Evolutionary conservation across 2,329 filamentous ascomycete genomes (phyloP).

Genomic region (Monilinia fructicola): DNA sequence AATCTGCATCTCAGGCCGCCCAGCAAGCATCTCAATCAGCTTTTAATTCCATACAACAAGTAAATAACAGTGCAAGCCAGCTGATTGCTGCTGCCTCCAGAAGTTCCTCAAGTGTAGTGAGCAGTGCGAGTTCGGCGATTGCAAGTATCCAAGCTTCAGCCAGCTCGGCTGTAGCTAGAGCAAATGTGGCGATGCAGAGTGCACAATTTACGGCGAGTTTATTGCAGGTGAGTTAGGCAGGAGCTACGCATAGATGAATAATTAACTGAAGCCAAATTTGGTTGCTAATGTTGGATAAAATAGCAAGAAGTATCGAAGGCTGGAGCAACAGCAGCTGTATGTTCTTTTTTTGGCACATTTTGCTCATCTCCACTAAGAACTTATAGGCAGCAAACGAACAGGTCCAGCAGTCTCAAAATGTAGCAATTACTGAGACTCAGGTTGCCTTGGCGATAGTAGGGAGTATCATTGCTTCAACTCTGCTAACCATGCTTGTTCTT

Average conservation of each 20-base stretch:
- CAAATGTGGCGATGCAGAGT: slow-evolving; percentile 31
- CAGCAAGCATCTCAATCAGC: slow-evolving; percentile 33
- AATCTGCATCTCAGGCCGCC: slow-evolving; percentile 33
- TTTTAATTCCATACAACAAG: slow-evolving; percentile 30
- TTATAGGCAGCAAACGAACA: slow-evolving; percentile 16
- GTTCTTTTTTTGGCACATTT: not conserved
- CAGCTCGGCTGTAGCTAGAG: slow-evolving; percentile 29
- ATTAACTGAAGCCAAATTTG: no score
- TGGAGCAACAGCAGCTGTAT: not conserved
- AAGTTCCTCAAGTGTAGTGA: slow-evolving; percentile 32
- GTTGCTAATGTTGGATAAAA: not conserved
- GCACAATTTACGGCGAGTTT: slow-evolving; percentile 31
- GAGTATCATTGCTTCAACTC: slow-evolving; percentile 45
- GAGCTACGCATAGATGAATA: not conserved
- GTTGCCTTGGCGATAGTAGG: slow-evolving; percentile 46
- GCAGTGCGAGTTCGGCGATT: slow-evolving; percentile 33
- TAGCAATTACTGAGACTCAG: slow-evolving; percentile 46
- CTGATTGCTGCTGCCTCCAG: slow-evolving; percentile 34
- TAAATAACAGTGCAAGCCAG: slow-evolving; percentile 29
- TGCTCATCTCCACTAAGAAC: not conserved
- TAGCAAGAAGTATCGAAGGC: not conserved
- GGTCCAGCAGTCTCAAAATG: slow-evolving; percentile 39
- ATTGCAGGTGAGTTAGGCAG: slow-evolving; percentile 29
- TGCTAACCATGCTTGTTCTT: slow-evolving; percentile 44
- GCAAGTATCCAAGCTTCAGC: slow-evolving; percentile 34